A percentile compares a stretch with the other conserved stretches of the same genome.
Evolutionary conservation across 2,329 filamentous ascomycete species (phyloP).

Genomic region (Calycina herbarum): DNA sequence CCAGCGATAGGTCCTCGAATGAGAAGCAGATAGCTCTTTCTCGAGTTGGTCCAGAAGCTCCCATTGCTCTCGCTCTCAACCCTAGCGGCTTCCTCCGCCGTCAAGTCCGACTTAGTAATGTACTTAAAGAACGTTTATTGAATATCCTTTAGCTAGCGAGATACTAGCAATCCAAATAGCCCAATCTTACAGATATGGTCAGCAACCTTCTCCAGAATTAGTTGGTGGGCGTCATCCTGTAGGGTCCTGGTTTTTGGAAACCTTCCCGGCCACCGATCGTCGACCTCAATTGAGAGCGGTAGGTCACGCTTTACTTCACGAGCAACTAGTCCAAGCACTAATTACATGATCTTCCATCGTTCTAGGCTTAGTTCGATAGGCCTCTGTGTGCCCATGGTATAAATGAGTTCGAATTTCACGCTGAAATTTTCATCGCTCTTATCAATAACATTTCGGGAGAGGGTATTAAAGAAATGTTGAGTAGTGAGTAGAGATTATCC

Average conservation of each 20-base stretch:
- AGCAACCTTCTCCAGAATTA: conserved; percentile 4
- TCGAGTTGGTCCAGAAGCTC: conserved; percentile 34
- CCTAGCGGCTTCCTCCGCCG: conserved; percentile 9
- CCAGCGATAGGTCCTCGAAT: conserved; percentile 57
- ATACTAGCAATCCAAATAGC: conserved; percentile 11
- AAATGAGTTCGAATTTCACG: conserved; percentile 61
- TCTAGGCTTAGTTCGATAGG: conserved; percentile 52
- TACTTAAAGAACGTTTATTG: conserved; percentile 2
- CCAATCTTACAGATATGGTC: conserved; percentile 19
- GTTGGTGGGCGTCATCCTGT: conserved; percentile 1
- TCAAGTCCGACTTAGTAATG: conserved; percentile 16
- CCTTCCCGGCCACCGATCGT: conserved; percentile 38
- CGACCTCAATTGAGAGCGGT: conserved; percentile 45
- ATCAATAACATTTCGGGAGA: conserved; percentile 59
- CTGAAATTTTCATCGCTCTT: conserved; percentile 66
- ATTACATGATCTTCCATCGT: conserved; percentile 57
- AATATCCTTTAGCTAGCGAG: not conserved
- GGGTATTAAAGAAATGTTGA: conserved; percentile 46
- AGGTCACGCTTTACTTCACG: not conserved
- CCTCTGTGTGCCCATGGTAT: conserved; percentile 57
- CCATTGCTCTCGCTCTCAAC: conserved; percentile 14
- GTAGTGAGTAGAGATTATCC: conserved; percentile 25
- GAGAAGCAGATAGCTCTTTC: conserved; percentile 44
- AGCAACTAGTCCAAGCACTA: conserved; percentile 48
- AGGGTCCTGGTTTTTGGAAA: conserved; percentile 51